These are phyloP conservation scores for Hymenoscyphus fraxineus DNA, from an alignment of 2,329 filamentous ascomycete genomes.

Conservation along the genomic window DNA sequence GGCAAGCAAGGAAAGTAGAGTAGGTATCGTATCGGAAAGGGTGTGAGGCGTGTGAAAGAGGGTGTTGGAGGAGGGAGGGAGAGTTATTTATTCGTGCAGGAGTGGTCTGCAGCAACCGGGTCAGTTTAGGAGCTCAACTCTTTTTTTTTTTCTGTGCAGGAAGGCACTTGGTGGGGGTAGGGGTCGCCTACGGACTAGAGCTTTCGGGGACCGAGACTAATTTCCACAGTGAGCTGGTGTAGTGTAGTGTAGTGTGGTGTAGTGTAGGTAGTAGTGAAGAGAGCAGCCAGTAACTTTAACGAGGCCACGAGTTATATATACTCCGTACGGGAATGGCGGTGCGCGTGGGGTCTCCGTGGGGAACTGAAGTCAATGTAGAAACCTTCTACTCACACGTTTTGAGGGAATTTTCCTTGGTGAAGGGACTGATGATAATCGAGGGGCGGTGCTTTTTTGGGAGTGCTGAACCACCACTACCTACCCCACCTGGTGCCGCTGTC, in stretches of 20 bases:
- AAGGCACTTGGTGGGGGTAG: conserved; percentile 10
- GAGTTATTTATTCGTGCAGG: background rate
- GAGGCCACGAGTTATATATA: conserved; percentile 3
- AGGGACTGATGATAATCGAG: conserved; percentile 2
- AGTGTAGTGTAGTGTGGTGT: background rate
- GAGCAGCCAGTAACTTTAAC: background rate
- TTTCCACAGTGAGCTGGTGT: too few relatives aligned
- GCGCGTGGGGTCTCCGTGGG: background rate
- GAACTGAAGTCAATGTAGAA: background rate
- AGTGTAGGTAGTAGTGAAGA: background rate
- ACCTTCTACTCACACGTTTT: conserved; percentile 9
- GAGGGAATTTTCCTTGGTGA: conserved; percentile 16
- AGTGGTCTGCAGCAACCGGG: background rate
- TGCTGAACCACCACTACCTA: background rate
- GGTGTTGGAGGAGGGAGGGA: background rate
- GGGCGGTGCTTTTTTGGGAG: background rate
- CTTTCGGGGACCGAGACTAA: conserved; percentile 9
- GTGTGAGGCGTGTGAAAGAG: background rate
- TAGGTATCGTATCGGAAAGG: background rate
- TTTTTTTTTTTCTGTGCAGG: conserved; percentile 8
- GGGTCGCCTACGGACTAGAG: background rate
- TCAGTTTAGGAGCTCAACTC: conserved; percentile 4
- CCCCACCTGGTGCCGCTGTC: background rate
- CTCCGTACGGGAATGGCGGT: background rate
- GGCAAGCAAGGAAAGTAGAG: background rate